Evolutionary conservation across 2,329 filamentous ascomycete species (phyloP), one percentile per base, ranked within the genome.

Genomic region (Colletotrichum somersetense): DNA sequence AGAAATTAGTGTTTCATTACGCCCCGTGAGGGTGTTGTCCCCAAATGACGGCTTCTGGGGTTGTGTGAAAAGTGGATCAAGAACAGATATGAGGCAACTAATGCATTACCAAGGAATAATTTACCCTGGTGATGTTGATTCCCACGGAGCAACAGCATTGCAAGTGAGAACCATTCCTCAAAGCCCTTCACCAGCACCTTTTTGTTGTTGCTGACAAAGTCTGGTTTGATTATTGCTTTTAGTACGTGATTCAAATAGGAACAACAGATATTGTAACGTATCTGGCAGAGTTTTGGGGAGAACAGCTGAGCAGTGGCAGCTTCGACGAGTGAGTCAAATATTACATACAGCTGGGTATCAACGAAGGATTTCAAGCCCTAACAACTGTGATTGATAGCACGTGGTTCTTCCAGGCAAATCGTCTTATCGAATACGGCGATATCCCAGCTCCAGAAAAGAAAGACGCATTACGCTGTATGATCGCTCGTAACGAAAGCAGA

Each of bases 11-110:
- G 16, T n/a, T 6, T 71, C 68, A 1, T 5, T 72, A 1, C 35
- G 66, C 1, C 30, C 55, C 0, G 53, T 2, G 0, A 72, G 58
- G 16, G 0, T 58, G 0, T 0, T 72, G 1, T 16, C 44, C 0
- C 1, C 0, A 0, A 1, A 5, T 10, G 6, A 52, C 5, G 1
- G 0, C 0, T 42, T 48, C 1, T 42, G 23, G 44, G 2, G 4
- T 0, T 35, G 7, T 6, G 5, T 14, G 3, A 0, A 18, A 1
- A 0, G 0, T 0, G 2, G 12, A 1, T 0, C 1, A 8, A 48
- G 1, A 16, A 30, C 0, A 26, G 26, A 18, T 2, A 12, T 70
- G 12, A 5, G 1, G 8, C 14, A 26, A 0, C n/a, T 52, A 6
- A 66, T 70, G 46, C 16, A n/a, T 2, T 16, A 16, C 4, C 5